Evolutionary conservation across 148 eudicot species (phyloP), one percentile per base, ranked within the genome.

Genomic region (Fagopyrum tataricum): DNA sequence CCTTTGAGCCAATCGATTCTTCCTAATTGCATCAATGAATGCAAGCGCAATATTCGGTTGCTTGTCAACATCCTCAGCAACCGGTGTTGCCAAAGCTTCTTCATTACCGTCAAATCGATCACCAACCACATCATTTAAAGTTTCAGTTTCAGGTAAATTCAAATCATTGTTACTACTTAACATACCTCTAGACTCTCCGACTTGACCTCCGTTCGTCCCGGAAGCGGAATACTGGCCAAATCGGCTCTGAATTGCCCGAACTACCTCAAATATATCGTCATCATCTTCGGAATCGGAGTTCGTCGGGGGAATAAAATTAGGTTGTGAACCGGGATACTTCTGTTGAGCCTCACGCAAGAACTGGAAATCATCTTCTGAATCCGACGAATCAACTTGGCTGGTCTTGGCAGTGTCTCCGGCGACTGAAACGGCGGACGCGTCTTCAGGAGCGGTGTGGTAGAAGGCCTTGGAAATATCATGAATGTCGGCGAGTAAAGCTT

Each of bases 1-100:
- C 75, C 87, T 88, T 80, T 91, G 96, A 76, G 89, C 92, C 31
- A 89, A 80, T 72, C 98, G 90, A 62, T 95, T 95, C 81, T 87
- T 91, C 84, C 85, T 91, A 67, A 95, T 91, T 37, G 98, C 96
- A 75, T 95, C 94, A 77, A 89, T 72, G 80, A 90, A 90, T 74
- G 84, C 85, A 64, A 80, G 88, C 31, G 97, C 97, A 23, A 84
- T 62, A 43, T 79, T 76, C 4, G 97, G 97, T 64, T 14, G 69
- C 55, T 48, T 46, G 13, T 51, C 72, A 78, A 20, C 56, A 74
- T 62, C 47, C 44, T 62, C 56, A 37, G 37, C 37, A 31, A 31
- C 37, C 37, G 37, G 37, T 3, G 37, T 31, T 31, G 37, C 37
- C 9, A 61, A 59, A 59, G 41, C 62, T 21, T 21, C 24, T 14